Conservation (phyloP, 139 green algal genomes). For the Auxenochlorella pyrenoidosa region DNA sequence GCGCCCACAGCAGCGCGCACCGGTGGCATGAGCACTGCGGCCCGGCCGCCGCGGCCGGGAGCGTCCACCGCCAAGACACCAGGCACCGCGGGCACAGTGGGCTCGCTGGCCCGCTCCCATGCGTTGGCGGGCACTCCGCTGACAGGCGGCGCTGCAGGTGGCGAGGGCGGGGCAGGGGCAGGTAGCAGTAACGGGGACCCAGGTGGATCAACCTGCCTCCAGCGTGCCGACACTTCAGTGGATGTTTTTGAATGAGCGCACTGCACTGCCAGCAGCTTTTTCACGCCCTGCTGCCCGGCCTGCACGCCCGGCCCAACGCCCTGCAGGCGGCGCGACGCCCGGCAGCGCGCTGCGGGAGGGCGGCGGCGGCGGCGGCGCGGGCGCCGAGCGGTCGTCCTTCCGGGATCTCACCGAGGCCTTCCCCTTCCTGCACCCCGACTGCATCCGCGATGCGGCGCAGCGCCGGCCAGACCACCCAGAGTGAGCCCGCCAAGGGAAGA, state of each 20-base stretch:
- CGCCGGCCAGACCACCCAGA: slow-evolving; percentile 69
- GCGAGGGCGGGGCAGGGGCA: neutral
- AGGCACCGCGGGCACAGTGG: neutral
- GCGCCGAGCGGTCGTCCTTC: slow-evolving; percentile 57
- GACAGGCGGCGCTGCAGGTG: neutral
- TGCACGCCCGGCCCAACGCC: neutral
- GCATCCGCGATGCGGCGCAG: slow-evolving; percentile 68
- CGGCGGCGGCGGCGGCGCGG: slow-evolving; percentile 42
- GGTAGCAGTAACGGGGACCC: neutral
- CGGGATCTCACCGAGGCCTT: slow-evolving; percentile 61
- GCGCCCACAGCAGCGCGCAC: neutral
- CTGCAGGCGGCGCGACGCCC: slow-evolving; percentile 37
- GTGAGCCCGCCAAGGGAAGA: slow-evolving; percentile 33
- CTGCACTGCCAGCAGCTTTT: neutral
- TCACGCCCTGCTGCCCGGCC: neutral
- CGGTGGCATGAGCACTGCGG: neutral
- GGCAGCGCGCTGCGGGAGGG: slow-evolving; percentile 31
- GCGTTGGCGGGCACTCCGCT: neutral
- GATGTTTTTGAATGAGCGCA: too few relatives aligned
- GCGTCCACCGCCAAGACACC: slow-evolving; percentile 13
- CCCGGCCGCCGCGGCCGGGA: slow-evolving; percentile 4
- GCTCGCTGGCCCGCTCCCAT: slow-evolving; percentile 1
- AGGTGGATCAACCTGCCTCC: too few relatives aligned
- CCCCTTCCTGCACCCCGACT: slow-evolving; percentile 76
- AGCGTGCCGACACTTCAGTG: too few relatives aligned